Evolutionary conservation across 75 land plant species (phyloP), one percentile per base, ranked within the genome.

Genomic region (Picea sitchensis): DNA sequence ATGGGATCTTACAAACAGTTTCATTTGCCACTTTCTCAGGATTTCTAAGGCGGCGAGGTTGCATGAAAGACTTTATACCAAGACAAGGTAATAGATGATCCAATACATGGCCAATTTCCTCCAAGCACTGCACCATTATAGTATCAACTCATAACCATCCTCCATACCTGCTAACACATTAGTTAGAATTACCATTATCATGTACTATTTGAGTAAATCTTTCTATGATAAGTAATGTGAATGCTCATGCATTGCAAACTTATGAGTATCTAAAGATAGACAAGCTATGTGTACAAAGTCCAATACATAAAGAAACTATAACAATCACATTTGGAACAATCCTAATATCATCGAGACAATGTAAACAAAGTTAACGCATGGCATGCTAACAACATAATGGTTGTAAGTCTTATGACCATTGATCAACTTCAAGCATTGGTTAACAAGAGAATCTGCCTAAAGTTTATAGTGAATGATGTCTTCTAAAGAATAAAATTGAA

Each of bases 121-220:
- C 97, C 90, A 92, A 65, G 85, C 92, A 95, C 92, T 79, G 90
- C 93, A 89, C 84, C 98, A 95, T 95, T 83, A 76, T 94, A 86
- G 79, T 84, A 80, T 78, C 71, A 61, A 54, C 76, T 83, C 34
- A 64, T 86, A 82, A 87, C 68, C 78, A 88, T 69, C 83, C 85
- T 86, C 90, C 91, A 89, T 91, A 88, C 86, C 90, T 91, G 79
- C 44, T 38, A 18, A 47, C 14, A 44, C 14, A 30, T 9, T 12
- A 64, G 32, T 15, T 71, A 71, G 20, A 44, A 9, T 18, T 20
- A 71, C 20, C 73, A 71, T 69, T 2, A 69, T 6, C 38, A 71
- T 44, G 7, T n/a, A 71, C 54, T 18, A 36, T 71, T 36, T 36
- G 15, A 41, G 41, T 41, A 71, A 47, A 71, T 9, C 54, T 17